A percentile compares a stretch with the other conserved stretches of the same genome.
phyloP scores from a whole-genome alignment of 75 land plant genomes.

The Cryptomeria japonica region DNA sequence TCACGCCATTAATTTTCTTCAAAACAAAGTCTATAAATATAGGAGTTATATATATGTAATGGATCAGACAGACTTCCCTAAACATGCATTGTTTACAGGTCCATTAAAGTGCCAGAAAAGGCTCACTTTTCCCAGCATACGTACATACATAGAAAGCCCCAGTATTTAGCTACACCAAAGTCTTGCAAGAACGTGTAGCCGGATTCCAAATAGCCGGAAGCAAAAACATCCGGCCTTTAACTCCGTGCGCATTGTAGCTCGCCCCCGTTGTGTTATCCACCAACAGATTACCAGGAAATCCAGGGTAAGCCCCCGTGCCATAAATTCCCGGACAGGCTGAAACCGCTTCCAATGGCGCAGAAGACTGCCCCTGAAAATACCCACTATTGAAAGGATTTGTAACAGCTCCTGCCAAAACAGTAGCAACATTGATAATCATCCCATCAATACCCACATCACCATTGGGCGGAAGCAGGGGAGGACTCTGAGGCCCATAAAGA shows the following conservation, averaged over 20 bases:
- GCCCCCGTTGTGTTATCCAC: constrained; percentile 25
- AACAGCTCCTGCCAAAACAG: constrained; percentile 20
- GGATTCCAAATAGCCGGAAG: constrained; percentile 43
- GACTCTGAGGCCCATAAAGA: constrained; percentile 18
- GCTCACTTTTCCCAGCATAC: no score
- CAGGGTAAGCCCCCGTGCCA: constrained; percentile 38
- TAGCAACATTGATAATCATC: constrained; percentile 25
- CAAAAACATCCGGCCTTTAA: constrained; percentile 20
- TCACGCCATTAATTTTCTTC: no score
- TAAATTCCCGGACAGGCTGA: constrained; percentile 32
- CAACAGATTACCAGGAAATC: constrained; percentile 31
- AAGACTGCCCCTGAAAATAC: constrained; percentile 21
- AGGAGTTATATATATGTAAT: no score
- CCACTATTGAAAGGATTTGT: constrained; percentile 29
- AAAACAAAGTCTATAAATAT: no score
- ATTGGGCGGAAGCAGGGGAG: constrained; percentile 26
- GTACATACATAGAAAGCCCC: neutral
- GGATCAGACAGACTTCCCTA: no score
- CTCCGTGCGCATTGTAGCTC: constrained; percentile 34
- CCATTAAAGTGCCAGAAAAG: no score
- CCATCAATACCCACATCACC: constrained; percentile 33
- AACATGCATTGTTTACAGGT: no score
- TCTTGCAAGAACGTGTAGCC: neutral
- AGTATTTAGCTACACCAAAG: neutral
- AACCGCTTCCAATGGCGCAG: constrained; percentile 22